These are phyloP conservation scores for Candolleomyces aberdarensis DNA, from an alignment of 768 basidiomycete species.

Conservation along the genomic window DNA sequence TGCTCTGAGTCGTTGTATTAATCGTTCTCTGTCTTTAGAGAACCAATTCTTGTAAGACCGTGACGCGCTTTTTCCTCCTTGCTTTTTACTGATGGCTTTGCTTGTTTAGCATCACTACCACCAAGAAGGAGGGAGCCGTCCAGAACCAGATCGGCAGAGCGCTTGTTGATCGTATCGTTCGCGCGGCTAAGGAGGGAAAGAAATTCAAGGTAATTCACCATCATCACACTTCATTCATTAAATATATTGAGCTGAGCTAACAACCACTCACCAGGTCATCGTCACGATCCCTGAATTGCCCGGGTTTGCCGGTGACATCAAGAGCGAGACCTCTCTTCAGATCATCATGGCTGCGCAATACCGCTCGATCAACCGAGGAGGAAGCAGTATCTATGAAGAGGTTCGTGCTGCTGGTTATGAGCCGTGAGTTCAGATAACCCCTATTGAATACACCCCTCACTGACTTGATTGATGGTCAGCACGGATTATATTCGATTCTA, in stretches of 20 bases:
- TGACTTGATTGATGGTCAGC: constrained; percentile 31
- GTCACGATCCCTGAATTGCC: constrained; percentile 90
- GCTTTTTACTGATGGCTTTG: not conserved
- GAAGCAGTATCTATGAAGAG: constrained; percentile 81
- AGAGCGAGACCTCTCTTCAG: constrained; percentile 58
- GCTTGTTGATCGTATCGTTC: constrained; percentile 78
- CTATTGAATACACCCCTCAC: not conserved
- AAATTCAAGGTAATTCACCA: constrained; percentile 67
- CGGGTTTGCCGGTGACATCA: constrained; percentile 83
- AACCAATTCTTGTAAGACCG: constrained; percentile 86
- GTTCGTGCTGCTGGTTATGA: constrained; percentile 74
- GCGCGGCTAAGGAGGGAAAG: constrained; percentile 62
- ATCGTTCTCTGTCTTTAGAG: constrained; percentile 31
- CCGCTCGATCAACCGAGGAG: constrained; percentile 88
- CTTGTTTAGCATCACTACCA: constrained; percentile 68
- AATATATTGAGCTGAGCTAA: not conserved
- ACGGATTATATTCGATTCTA: constrained; percentile 87
- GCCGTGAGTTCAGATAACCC: constrained; percentile 49
- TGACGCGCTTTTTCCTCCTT: not conserved
- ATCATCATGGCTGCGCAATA: constrained; percentile 88
- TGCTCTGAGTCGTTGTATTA: constrained; percentile 12
- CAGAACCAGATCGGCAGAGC: constrained; percentile 84
- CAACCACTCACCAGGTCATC: constrained; percentile 53
- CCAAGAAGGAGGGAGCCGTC: constrained; percentile 59
- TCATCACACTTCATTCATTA: not conserved